A percentile compares a stretch with the other conserved stretches of the same genome.
Evolutionary conservation across 441 rosid genomes (phyloP).

Genomic region (Erodium texanum): DNA sequence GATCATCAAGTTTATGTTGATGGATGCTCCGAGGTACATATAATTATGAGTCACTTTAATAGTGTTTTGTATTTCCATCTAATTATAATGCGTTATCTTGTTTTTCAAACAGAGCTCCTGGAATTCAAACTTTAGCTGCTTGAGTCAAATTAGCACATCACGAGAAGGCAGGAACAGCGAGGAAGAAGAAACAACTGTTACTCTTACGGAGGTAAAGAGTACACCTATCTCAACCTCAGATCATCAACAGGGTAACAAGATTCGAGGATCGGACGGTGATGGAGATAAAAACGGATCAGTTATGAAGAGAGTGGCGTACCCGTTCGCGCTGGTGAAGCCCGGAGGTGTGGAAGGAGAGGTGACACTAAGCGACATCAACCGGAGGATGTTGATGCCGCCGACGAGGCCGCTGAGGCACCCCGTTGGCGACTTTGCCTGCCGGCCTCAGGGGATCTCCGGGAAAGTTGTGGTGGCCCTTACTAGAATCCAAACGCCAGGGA

Average conservation of each 20-base stretch:
- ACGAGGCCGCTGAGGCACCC: constrained; percentile 84
- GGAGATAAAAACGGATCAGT: too few species aligned
- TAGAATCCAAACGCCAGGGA: constrained; percentile 85
- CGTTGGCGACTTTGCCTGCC: constrained; percentile 75
- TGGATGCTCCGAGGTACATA: constrained; percentile 14
- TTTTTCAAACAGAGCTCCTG: constrained; percentile 24
- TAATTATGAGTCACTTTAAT: neutral
- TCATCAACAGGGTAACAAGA: too few species aligned
- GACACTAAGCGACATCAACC: constrained; percentile 71
- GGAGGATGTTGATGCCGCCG: constrained; percentile 72
- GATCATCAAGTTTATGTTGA: constrained; percentile 8
- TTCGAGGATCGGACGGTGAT: too few species aligned
- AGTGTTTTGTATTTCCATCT: constrained; percentile 15
- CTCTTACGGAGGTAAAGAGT: too few species aligned
- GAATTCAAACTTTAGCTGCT: constrained; percentile 29
- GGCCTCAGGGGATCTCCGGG: constrained; percentile 86
- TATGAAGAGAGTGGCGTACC: constrained; percentile 58
- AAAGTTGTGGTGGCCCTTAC: constrained; percentile 89
- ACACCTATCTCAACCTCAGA: too few species aligned
- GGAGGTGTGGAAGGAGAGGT: constrained; percentile 76
- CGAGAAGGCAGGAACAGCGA: too few species aligned
- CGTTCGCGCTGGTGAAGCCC: constrained; percentile 90
- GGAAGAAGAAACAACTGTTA: too few species aligned
- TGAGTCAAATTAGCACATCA: too few species aligned
- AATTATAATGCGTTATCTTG: neutral